Conservation (phyloP, 129 eudicot species). For the Flaveria linearis region DNA sequence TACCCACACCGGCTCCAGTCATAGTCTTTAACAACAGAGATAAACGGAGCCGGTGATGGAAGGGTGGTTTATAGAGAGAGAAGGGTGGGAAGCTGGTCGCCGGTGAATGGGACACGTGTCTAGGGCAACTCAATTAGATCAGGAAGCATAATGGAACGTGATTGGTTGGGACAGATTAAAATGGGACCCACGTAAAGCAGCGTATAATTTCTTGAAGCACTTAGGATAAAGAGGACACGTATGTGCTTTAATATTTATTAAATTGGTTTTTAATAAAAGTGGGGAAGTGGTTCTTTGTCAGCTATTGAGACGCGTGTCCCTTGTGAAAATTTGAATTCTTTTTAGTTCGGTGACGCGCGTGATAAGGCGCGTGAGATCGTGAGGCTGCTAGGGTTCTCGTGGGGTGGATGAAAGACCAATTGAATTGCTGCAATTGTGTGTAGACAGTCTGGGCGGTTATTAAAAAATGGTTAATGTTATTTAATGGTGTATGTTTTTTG, state of each 20-base stretch:
- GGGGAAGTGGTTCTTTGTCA: slow-evolving; percentile 27
- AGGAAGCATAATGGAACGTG: neutral
- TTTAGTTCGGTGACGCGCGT: slow-evolving; percentile 3
- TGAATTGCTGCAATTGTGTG: slow-evolving; percentile 15
- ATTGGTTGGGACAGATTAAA: slow-evolving; percentile 35
- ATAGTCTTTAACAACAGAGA: slow-evolving; percentile 12
- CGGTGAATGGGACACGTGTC: slow-evolving; percentile 55
- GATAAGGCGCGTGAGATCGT: neutral
- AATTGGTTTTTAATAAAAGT: slow-evolving; percentile 23
- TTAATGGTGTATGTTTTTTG: neutral
- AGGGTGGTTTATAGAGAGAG: slow-evolving; percentile 3
- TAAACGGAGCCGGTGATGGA: slow-evolving; percentile 30
- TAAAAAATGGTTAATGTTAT: slow-evolving; percentile 8
- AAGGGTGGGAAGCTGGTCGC: slow-evolving; percentile 21
- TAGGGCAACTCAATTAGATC: slow-evolving; percentile 33
- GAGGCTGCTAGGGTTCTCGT: neutral
- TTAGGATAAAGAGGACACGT: slow-evolving; percentile 39
- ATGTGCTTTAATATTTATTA: neutral
- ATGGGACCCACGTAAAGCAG: slow-evolving; percentile 27
- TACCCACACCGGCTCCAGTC: slow-evolving; percentile 19
- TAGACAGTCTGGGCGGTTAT: slow-evolving; percentile 22
- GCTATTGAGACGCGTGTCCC: slow-evolving; percentile 39
- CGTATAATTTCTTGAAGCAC: slow-evolving; percentile 41
- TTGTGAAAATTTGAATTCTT: neutral
- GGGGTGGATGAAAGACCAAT: slow-evolving; percentile 11